These are phyloP conservation scores for Rossbeevera mucosa DNA, from an alignment of 768 basidiomycete genomes.

Conservation along the genomic window DNA sequence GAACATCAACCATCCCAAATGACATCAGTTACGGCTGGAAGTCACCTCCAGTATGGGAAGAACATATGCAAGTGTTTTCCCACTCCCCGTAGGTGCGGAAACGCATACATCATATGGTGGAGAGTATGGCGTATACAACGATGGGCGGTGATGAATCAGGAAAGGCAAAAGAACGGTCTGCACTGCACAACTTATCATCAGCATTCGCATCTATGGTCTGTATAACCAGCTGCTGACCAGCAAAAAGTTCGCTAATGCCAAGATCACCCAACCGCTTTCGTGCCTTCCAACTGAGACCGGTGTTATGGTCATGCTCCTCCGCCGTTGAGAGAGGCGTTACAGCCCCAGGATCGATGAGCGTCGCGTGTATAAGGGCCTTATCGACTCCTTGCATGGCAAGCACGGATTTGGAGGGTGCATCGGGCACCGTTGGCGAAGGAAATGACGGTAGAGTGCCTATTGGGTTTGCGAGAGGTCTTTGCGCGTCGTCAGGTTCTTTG, in stretches of 20 bases:
- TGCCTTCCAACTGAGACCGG: constrained; percentile 55
- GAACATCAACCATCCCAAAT: background rate
- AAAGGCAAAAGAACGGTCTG: constrained; percentile 87
- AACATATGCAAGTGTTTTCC: constrained; percentile 96
- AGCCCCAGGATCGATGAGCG: constrained; percentile 56
- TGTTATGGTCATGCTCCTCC: constrained; percentile 35
- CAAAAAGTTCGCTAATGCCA: constrained; percentile 84
- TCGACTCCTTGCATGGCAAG: constrained; percentile 79
- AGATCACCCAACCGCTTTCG: constrained; percentile 62
- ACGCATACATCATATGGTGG: constrained; percentile 82
- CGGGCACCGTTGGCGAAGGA: constrained; percentile 60
- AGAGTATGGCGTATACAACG: constrained; percentile 62
- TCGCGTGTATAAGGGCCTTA: constrained; percentile 63
- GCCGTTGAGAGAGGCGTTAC: constrained; percentile 41
- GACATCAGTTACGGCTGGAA: background rate
- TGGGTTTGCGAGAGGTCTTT: constrained; percentile 11
- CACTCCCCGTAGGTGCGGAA: constrained; percentile 96
- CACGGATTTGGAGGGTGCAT: constrained; percentile 64
- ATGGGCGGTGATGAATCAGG: constrained; percentile 49
- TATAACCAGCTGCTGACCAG: constrained; percentile 49
- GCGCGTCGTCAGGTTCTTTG: background rate
- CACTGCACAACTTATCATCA: constrained; percentile 45
- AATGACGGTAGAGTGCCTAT: constrained; percentile 56
- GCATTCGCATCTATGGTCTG: background rate
- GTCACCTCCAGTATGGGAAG: constrained; percentile 85